These are phyloP conservation scores for Haematococcus sp. DNA, from an alignment of 139 green algal species.

Conservation along the genomic window DNA sequence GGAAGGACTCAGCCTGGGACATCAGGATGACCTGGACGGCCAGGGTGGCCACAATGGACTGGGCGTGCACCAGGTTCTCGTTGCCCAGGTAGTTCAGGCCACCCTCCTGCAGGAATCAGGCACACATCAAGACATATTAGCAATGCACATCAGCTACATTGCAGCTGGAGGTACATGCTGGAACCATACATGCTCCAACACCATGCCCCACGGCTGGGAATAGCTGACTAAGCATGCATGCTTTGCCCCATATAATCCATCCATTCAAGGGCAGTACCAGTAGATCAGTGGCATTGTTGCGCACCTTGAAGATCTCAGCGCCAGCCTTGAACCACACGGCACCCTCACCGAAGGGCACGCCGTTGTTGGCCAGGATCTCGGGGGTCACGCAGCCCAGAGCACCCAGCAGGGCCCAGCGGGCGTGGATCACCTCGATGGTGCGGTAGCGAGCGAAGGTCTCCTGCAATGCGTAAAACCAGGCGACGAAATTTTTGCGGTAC, in stretches of 20 bases:
- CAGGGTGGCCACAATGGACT: constrained; percentile 88
- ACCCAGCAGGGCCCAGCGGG: constrained; percentile 61
- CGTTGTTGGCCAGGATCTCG: constrained; percentile 66
- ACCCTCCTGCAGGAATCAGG: constrained; percentile 24
- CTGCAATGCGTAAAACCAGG: neutral
- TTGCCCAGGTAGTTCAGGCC: constrained; percentile 82
- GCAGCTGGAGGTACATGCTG: too few relatives aligned
- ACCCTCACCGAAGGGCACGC: constrained; percentile 52
- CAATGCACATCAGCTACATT: neutral
- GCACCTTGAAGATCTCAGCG: constrained; percentile 57
- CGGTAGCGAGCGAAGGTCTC: constrained; percentile 75
- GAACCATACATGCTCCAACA: too few relatives aligned
- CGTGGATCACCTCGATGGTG: constrained; percentile 97
- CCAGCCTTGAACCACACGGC: constrained; percentile 79
- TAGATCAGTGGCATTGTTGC: constrained; percentile 17
- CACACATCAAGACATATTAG: neutral
- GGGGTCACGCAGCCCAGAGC: constrained; percentile 76
- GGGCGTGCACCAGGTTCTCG: constrained; percentile 78
- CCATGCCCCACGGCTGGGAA: too few relatives aligned
- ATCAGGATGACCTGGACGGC: constrained; percentile 83
- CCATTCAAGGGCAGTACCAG: too few relatives aligned
- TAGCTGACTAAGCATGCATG: too few relatives aligned
- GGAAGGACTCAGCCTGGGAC: constrained; percentile 76
- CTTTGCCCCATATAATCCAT: too few relatives aligned
- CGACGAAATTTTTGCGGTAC: neutral